These are phyloP conservation scores for Scalesia atractyloides DNA, from an alignment of 129 eudicot genomes.

Conservation along the genomic window DNA sequence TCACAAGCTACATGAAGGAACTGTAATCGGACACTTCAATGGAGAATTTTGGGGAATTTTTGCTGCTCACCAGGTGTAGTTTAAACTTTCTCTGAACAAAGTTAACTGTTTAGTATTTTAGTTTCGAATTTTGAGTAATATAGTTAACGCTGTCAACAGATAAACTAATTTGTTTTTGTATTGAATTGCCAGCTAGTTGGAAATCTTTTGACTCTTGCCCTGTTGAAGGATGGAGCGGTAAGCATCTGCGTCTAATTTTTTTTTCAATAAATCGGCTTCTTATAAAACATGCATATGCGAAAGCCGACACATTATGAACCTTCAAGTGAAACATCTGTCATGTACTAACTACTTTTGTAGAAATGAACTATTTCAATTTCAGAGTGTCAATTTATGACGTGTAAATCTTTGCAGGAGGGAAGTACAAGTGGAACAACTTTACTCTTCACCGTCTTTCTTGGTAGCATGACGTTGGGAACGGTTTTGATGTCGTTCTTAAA, in stretches of 20 bases:
- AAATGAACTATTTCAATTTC: slow-evolving; percentile 1
- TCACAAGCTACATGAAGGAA: slow-evolving; percentile 75
- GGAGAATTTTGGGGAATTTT: slow-evolving; percentile 95
- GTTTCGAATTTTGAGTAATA: background rate
- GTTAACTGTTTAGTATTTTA: slow-evolving; percentile 10
- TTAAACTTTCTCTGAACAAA: slow-evolving; percentile 10
- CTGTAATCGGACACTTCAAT: slow-evolving; percentile 84
- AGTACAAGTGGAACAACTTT: slow-evolving; percentile 80
- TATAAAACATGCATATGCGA: slow-evolving; percentile 1
- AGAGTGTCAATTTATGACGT: background rate
- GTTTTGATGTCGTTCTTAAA: slow-evolving; percentile 85
- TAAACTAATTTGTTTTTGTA: slow-evolving; percentile 5
- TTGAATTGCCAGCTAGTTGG: slow-evolving; percentile 75
- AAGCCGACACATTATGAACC: slow-evolving; percentile 4
- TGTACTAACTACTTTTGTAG: background rate
- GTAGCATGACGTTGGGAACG: slow-evolving; percentile 81
- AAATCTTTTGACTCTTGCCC: slow-evolving; percentile 77
- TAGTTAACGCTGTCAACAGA: background rate
- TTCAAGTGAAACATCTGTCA: background rate
- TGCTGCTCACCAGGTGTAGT: slow-evolving; percentile 81
- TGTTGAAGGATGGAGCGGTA: slow-evolving; percentile 78
- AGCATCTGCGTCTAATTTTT: slow-evolving; percentile 23
- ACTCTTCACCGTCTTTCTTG: slow-evolving; percentile 73
- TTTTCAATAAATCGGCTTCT: background rate
- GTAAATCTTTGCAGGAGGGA: slow-evolving; percentile 66